Evolutionary conservation across 2,329 filamentous ascomycete species (phyloP), one percentile per base, ranked within the genome.

Genomic region (Mycogone perniciosa): DNA sequence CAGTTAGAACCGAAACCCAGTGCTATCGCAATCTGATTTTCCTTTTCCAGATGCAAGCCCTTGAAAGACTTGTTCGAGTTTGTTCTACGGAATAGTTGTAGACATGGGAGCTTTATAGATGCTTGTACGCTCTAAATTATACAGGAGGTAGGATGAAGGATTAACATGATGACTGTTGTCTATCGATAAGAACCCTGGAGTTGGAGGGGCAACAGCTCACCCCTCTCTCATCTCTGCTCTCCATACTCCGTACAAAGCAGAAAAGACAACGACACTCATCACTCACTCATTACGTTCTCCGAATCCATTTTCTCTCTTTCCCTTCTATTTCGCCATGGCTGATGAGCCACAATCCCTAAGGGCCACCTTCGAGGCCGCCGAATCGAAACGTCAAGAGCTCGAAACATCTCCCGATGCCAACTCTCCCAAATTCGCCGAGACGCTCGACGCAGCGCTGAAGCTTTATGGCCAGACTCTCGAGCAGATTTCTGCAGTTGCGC

Each of bases 401-500:
- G 84, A 89, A 57, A 72, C 72, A 50, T 74, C 79, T n/a, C 78
- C 76, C 59, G 80, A 87, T 62, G 79, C 80, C 51, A 86, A 80
- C 58, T 83, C 81, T 27, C 72, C 82, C 33, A 68, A 74, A 50
- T 92, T 86, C 70, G 81, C 82, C 63, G 77, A 85, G 57, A 82
- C 82, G 60, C 77, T 96, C 58, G 73, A 75, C 53, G 70, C 76
- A 37, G 81, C 88, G 38, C 81, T 95, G 59, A 70, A 79, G 56
- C 79, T 82, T 48, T 92, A 95, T 70, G 76, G 86, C 61, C 76
- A 86, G 66, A 91, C 88, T 67, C 75, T 86, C 52, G 74, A 80
- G 53, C 80, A 88, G 50, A 81, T 88, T 56, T 75, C 81, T 57
- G 77, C 82, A 53, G 75, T 93, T 29, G 85, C 88, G 0, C 75